Evolutionary conservation across 2,329 filamentous ascomycete species (phyloP).

Genomic region (Tetracladium maxilliforme): DNA sequence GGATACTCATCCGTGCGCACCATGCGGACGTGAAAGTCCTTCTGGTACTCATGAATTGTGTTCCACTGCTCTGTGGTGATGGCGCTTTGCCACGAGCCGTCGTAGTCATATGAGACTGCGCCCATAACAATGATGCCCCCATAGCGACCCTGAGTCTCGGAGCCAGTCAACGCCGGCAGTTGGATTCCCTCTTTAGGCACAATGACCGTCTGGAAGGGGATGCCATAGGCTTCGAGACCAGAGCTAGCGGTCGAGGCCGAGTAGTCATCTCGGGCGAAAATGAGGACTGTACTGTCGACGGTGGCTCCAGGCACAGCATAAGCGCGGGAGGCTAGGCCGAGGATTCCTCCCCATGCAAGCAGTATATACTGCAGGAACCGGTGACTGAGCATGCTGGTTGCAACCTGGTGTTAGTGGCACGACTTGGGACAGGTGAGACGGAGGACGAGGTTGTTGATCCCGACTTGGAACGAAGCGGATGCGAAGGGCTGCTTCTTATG

Average conservation of each 20-base stretch:
- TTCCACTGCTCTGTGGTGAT: constrained; percentile 41
- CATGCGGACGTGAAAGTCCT: constrained; percentile 41
- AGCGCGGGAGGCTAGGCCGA: constrained; percentile 3
- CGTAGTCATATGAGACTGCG: constrained; percentile 26
- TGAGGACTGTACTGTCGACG: constrained; percentile 30
- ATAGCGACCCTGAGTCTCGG: constrained; percentile 34
- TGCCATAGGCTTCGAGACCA: constrained; percentile 44
- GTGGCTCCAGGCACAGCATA: constrained; percentile 3
- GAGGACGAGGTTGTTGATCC: no score
- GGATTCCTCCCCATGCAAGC: no score
- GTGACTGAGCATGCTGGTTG: no score
- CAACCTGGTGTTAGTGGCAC: no score
- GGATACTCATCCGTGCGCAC: constrained; percentile 44
- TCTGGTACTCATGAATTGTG: constrained; percentile 39
- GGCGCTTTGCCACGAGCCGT: constrained; percentile 21
- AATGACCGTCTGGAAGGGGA: constrained; percentile 37
- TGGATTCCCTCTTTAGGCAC: constrained; percentile 35
- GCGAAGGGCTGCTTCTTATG: no score
- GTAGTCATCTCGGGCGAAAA: constrained; percentile 35
- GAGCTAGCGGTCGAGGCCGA: constrained; percentile 31
- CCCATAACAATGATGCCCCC: constrained; percentile 34
- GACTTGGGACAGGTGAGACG: no score
- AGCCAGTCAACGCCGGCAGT: constrained; percentile 35
- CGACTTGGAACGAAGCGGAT: no score
- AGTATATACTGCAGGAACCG: no score